A percentile compares a stretch with the other conserved stretches of the same genome.
phyloP scores from a whole-genome alignment of 192 early-diverging fungal genomes.

The Entomortierella lignicola region DNA sequence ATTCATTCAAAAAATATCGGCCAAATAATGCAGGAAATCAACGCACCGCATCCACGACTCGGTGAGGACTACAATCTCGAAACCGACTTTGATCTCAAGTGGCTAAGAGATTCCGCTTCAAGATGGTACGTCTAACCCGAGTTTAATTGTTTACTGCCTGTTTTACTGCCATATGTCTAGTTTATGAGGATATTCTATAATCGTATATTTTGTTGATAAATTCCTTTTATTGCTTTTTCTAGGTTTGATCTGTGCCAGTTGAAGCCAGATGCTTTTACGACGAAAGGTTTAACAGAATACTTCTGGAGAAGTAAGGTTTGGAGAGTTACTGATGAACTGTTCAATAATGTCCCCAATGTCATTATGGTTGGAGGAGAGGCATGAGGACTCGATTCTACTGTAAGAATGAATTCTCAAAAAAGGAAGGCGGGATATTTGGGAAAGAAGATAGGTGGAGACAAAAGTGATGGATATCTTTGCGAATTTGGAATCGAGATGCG shows the following conservation, averaged over 20 bases:
- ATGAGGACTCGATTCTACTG: conserved; percentile 10
- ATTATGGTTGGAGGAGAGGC: conserved; percentile 22
- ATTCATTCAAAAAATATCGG: too few species aligned
- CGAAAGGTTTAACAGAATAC: conserved; percentile 1
- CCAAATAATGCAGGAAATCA: conserved; percentile 2
- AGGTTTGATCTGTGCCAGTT: conserved; percentile 18
- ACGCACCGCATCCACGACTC: conserved; percentile 3
- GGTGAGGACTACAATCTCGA: background rate
- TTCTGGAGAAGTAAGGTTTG: conserved; percentile 19
- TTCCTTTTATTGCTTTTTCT: background rate
- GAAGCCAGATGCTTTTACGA: conserved; percentile 2
- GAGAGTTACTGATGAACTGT: conserved; percentile 11
- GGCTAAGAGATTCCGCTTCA: conserved; percentile 9
- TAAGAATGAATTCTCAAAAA: conserved; percentile 15
- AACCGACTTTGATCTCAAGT: conserved; percentile 12
- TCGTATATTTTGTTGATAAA: too few species aligned
- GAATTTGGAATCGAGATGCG: conserved; percentile 16
- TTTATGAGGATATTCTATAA: too few species aligned
- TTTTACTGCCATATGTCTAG: background rate
- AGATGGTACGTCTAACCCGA: conserved; percentile 4
- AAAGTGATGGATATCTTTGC: conserved; percentile 18
- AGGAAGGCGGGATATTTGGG: background rate
- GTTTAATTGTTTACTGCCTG: background rate
- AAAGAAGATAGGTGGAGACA: conserved; percentile 11
- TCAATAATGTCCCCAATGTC: conserved; percentile 22